These are phyloP conservation scores for Hordeum pubiflorum DNA, from an alignment of 202 grass and related monocot species.

Conservation along the genomic window DNA sequence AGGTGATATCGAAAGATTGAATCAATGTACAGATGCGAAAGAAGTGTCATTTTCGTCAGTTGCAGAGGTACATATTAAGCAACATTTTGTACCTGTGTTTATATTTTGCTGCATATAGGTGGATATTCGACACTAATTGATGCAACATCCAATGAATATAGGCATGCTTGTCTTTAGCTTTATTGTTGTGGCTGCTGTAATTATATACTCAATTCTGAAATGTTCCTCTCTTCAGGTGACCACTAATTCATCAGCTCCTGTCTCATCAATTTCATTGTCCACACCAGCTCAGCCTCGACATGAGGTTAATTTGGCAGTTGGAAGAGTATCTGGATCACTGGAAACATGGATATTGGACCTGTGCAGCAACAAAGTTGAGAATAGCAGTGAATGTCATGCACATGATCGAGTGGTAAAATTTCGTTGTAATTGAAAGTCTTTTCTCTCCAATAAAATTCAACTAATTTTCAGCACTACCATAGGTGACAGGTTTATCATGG, in stretches of 20 bases:
- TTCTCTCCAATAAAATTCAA: slow-evolving; percentile 14
- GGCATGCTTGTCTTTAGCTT: background rate
- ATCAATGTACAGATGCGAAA: slow-evolving; percentile 31
- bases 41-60: slow-evolving; percentile 45
- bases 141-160: background rate
- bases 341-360: slow-evolving; percentile 68
- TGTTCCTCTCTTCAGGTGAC: slow-evolving; percentile 33
- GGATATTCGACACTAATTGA: background rate
- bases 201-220: slow-evolving; percentile 3
- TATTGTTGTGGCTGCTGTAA: background rate
- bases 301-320: slow-evolving; percentile 60
- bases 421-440: slow-evolving; percentile 14
- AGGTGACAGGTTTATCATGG: slow-evolving; percentile 91
- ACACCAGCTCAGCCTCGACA: slow-evolving; percentile 31
- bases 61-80: slow-evolving; percentile 45
- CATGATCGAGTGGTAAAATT: slow-evolving; percentile 92
- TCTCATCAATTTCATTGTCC: slow-evolving; percentile 66
- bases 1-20: slow-evolving; percentile 48
- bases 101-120: slow-evolving; percentile 13
- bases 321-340: slow-evolving; percentile 67
- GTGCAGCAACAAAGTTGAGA: slow-evolving; percentile 45
- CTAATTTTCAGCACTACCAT: slow-evolving; percentile 31
- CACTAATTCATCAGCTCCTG: slow-evolving; percentile 31
- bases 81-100: background rate
- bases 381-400: slow-evolving; percentile 44